Evolutionary conservation across 345 rosid species (phyloP), one percentile per base, ranked within the genome.

Genomic region (Boechera stricta): DNA sequence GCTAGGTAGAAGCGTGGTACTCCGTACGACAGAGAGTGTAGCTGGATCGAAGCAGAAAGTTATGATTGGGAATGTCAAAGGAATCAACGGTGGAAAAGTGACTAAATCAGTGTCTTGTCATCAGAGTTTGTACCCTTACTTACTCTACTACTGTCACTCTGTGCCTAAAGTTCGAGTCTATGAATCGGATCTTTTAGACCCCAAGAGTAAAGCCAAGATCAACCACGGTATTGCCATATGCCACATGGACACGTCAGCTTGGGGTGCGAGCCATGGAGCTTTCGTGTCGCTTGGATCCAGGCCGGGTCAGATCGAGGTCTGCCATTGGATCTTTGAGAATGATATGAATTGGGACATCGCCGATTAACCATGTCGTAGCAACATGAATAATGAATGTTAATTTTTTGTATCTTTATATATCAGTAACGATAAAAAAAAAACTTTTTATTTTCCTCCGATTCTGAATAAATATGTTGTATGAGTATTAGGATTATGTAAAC

Each of bases 321-420:
- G 97, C 18, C 97, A 92, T 71, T 92, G 97, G 97, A 92, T 92
- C 33, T 92, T 88, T 59, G 90, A 92, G 82, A 90, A 87, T 65
- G 94, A 92, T 62, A 66, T 92, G 88, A 90, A 88, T 36, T 90
- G 96, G 97, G 77, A 86, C 0, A 52, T 67, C 29, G 89, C 90
- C 0, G 90, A 86, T 76, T 82, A 52, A 57, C 35, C 0, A 52
- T 18, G 35, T 24, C 18, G 51, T 24, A 41, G 11, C 49, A 3
- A 41, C 11, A 41, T 12, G 6, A 62, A 62, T 62, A 41, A 41
- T 41, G 16, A 31, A 47, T n/a, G 69, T 48, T 31, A 47, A 10
- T 2, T 31, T 15, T 47, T 16, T 47, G 69, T 65, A 48, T 10
- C n/a, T 32, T 18, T 51, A 8, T 64, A 28, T 15, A 29, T 11